Evolutionary conservation across 2,329 filamentous ascomycete species (phyloP), one percentile per base, ranked within the genome.

Genomic region (Erysiphe pulchra): DNA sequence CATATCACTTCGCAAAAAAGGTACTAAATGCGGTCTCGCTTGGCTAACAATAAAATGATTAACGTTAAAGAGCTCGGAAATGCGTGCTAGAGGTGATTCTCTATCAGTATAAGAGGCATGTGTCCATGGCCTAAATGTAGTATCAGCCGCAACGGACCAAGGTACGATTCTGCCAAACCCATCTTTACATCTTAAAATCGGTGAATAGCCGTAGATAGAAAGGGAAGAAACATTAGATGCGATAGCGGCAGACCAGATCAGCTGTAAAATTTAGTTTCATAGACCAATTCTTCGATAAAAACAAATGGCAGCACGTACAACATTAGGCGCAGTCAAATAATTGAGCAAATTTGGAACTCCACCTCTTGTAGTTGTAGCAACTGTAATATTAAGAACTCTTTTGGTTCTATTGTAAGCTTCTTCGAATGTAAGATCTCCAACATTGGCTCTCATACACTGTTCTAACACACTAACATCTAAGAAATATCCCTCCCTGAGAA

Each of bases 41-140:
- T 94, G 87, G 51, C 81, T 90, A 52, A 95, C 76, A 51, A 95
- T 84, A 62, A 92, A 94, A 64, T 94, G 86, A 57, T 93, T 79
- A 39, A 79, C 74, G 55, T 80, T 80, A 62, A 78, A 79, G 28
- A 78, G 65, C 55, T 79, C 73, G 6, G 73, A 69, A 37, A 80
- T 69, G 28, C 74, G 65, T 39, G 69, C 64, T 2, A 78, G 63
- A 0, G 75, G 75, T 0, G 71, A 75, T 51, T 75, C 58, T 42
- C 61, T 64, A 49, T 76, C 70, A 31, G 61, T 62, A 53, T 73
- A 71, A 17, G 63, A 65, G 28, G 66, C 64, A 49, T 66, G 63
- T 8, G 68, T 68, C 65, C 69, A 73, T 2, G 70, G 65, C 12
- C 63, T 65, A 54, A 73, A 73, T 4, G 67, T 66, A 2, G 67